Evolutionary conservation across 805 yeast genomes (phyloP).

Genomic region (Candida mattraensis): DNA sequence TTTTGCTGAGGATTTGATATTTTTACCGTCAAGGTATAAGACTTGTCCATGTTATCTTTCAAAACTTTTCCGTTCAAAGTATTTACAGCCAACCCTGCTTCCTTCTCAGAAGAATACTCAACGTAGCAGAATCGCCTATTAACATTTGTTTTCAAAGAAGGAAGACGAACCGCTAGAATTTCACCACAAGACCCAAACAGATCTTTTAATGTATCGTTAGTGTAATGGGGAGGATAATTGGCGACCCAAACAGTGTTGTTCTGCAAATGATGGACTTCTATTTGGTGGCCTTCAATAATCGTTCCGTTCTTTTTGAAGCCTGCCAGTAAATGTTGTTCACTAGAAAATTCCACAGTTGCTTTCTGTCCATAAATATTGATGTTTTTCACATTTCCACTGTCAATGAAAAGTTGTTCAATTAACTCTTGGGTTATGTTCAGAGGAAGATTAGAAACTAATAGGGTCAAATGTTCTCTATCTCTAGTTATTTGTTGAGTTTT

Average conservation of each 20-base stretch:
- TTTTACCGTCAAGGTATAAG: slow-evolving; percentile 51
- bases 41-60: slow-evolving; percentile 29
- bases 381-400: slow-evolving; percentile 57
- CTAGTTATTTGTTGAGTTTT: slow-evolving; percentile 28
- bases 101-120: slow-evolving; percentile 47
- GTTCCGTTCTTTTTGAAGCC: slow-evolving; percentile 64
- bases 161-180: slow-evolving; percentile 56
- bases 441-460: slow-evolving; percentile 54
- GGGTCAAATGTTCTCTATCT: slow-evolving; percentile 59
- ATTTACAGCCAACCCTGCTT: slow-evolving; percentile 45
- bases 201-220: slow-evolving; percentile 37
- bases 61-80: slow-evolving; percentile 40
- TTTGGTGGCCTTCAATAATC: slow-evolving; percentile 39
- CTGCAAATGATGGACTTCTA: slow-evolving; percentile 45
- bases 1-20: slow-evolving; percentile 58
- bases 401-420: slow-evolving; percentile 47
- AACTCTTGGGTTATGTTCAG: slow-evolving; percentile 37
- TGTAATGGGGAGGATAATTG: slow-evolving; percentile 63
- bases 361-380: slow-evolving; percentile 26
- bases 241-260: slow-evolving; percentile 68
- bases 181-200: slow-evolving; percentile 43
- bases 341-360: slow-evolving; percentile 61
- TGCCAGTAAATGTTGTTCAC: slow-evolving; percentile 47
- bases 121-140: slow-evolving; percentile 73
- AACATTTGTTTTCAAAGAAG: slow-evolving; percentile 54